These are phyloP conservation scores for Rhizopus sp. DNA, from an alignment of 371 early-diverging fungal genomes.

Conservation along the genomic window DNA sequence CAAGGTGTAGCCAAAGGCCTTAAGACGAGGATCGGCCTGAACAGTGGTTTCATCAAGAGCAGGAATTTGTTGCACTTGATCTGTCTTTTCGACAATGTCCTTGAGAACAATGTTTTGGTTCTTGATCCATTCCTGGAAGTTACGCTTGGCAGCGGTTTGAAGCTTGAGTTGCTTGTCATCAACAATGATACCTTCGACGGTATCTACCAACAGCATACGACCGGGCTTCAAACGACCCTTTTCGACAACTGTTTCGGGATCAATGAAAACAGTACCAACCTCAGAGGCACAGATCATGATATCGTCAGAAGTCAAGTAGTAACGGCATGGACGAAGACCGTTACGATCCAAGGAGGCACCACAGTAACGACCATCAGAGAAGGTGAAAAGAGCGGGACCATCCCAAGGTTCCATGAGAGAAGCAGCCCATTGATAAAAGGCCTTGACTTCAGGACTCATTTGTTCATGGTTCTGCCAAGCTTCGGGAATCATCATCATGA, in stretches of 20 bases:
- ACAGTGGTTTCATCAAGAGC: slow-evolving; percentile 40
- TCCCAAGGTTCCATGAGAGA: slow-evolving; percentile 98
- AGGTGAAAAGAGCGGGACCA: slow-evolving; percentile 96
- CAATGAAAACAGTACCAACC: slow-evolving; percentile 88
- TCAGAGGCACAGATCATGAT: slow-evolving; percentile 97
- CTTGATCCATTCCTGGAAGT: slow-evolving; percentile 85
- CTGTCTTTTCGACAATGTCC: slow-evolving; percentile 48
- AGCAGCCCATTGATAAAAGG: slow-evolving; percentile 96
- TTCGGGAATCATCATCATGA: slow-evolving; percentile 98
- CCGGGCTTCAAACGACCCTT: slow-evolving; percentile 97
- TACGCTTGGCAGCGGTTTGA: slow-evolving; percentile 64
- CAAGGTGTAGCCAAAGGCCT: slow-evolving; percentile 89
- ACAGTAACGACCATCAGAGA: slow-evolving; percentile 95
- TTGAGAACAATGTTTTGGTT: slow-evolving; percentile 74
- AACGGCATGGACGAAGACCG: slow-evolving; percentile 96
- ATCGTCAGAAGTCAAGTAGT: slow-evolving; percentile 88
- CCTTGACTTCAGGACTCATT: slow-evolving; percentile 85
- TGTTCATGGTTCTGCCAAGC: slow-evolving; percentile 92
- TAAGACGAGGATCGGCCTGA: slow-evolving; percentile 79
- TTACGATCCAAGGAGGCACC: slow-evolving; percentile 96
- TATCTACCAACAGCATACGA: slow-evolving; percentile 95
- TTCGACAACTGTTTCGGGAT: slow-evolving; percentile 75
- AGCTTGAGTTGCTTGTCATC: slow-evolving; percentile 90
- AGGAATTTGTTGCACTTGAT: slow-evolving; percentile 32
- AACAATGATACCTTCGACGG: slow-evolving; percentile 86